Evolutionary conservation across 768 basidiomycete genomes (phyloP).

Genomic region (Infundibulicybe gibba): DNA sequence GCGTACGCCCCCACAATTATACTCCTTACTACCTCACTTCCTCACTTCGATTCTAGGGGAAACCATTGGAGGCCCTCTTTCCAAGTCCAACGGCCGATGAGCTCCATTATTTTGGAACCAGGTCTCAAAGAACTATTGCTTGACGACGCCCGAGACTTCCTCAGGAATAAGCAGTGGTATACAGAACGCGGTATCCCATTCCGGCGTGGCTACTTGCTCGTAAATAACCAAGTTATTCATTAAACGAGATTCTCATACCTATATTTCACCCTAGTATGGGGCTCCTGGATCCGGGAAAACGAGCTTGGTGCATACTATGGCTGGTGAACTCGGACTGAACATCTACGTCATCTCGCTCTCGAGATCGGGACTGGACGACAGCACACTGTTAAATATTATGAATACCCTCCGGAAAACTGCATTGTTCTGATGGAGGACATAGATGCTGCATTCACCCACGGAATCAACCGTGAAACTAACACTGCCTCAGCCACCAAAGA

Average conservation of each 20-base stretch:
- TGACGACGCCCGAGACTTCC: slow-evolving; percentile 58
- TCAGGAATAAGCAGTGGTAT: slow-evolving; percentile 59
- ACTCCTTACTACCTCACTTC: background rate
- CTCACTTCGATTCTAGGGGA: slow-evolving; percentile 2
- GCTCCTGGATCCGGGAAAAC: slow-evolving; percentile 74
- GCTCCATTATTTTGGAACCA: slow-evolving; percentile 59
- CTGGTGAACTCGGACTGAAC: slow-evolving; percentile 61
- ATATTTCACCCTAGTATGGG: slow-evolving; percentile 40
- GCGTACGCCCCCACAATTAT: slow-evolving; percentile 20
- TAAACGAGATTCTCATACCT: background rate
- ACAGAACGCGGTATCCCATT: slow-evolving; percentile 63
- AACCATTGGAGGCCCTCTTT: slow-evolving; percentile 46
- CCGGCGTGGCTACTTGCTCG: slow-evolving; percentile 62
- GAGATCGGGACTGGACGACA: slow-evolving; percentile 53
- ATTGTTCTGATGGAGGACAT: slow-evolving; percentile 74
- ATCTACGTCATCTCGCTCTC: slow-evolving; percentile 65
- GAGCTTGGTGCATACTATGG: slow-evolving; percentile 61
- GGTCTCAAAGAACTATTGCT: slow-evolving; percentile 53
- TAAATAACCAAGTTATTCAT: slow-evolving; percentile 5
- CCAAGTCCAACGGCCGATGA: slow-evolving; percentile 50
- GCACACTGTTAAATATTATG: slow-evolving; percentile 45
- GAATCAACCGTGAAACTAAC: slow-evolving; percentile 18
- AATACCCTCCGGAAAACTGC: slow-evolving; percentile 45
- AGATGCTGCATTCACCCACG: slow-evolving; percentile 54
- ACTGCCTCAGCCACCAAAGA: background rate